Evolutionary conservation across 768 basidiomycete genomes (phyloP).

Genomic region (Hortiboletus flavorubellus): DNA sequence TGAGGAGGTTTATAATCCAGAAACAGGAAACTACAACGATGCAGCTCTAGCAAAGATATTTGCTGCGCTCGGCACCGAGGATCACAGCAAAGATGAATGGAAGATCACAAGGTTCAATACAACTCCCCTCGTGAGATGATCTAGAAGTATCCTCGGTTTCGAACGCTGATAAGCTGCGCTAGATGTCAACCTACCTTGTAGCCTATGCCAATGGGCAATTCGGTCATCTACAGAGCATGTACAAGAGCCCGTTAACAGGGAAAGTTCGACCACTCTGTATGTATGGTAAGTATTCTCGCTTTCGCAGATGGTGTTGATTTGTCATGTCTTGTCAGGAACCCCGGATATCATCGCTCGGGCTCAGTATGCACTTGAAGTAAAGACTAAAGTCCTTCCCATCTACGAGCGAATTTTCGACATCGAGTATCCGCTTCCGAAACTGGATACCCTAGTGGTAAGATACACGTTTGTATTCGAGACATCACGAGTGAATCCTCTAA

Average conservation of each 20-base stretch:
- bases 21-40: constrained; percentile 27
- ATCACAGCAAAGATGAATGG: constrained; percentile 51
- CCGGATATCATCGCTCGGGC: constrained; percentile 80
- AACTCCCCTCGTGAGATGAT: constrained; percentile 61
- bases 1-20: constrained; percentile 47
- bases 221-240: constrained; percentile 66
- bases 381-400: constrained; percentile 74
- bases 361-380: constrained; percentile 85
- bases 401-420: constrained; percentile 93
- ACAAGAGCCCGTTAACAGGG: constrained; percentile 75
- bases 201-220: constrained; percentile 85
- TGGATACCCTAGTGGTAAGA: constrained; percentile 84
- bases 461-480: background rate
- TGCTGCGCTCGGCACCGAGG: constrained; percentile 36
- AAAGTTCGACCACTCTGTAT: constrained; percentile 80
- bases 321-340: constrained; percentile 50
- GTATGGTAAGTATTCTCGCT: constrained; percentile 52
- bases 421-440: constrained; percentile 89
- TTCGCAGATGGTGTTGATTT: background rate
- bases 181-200: constrained; percentile 88
- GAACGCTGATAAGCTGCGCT: background rate
- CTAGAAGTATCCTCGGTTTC: background rate
- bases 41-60: constrained; percentile 40
- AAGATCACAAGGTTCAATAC: constrained; percentile 78
- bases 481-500: background rate